phyloP scores from a whole-genome alignment of 306 rosid genomes.

The Luffa acutangula region DNA sequence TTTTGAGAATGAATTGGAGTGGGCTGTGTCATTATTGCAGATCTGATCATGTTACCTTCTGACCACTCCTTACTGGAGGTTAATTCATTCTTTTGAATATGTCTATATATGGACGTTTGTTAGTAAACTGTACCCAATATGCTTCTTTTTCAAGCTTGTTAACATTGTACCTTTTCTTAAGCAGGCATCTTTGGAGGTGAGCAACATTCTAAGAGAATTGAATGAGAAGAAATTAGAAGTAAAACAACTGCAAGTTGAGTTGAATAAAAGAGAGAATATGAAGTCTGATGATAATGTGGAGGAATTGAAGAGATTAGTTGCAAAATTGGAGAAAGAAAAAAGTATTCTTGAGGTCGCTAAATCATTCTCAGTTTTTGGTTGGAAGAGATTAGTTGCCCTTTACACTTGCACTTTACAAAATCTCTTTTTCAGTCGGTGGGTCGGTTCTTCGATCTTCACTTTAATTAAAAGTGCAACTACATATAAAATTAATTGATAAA shows the following conservation, averaged over 20 bases:
- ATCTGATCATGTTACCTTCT: background rate
- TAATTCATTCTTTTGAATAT: background rate
- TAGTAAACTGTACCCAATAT: background rate
- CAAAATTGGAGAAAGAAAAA: constrained; percentile 69
- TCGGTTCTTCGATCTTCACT: background rate
- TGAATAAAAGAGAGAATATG: constrained; percentile 35
- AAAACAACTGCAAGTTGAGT: constrained; percentile 48
- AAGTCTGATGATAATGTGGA: constrained; percentile 28
- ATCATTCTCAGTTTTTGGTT: background rate
- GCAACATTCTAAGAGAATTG: constrained; percentile 40
- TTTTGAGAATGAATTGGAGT: background rate
- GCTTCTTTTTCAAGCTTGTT: background rate
- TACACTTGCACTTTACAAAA: background rate
- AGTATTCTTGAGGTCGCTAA: constrained; percentile 54
- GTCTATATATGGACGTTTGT: background rate
- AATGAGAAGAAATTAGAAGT: constrained; percentile 55
- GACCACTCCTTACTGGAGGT: background rate
- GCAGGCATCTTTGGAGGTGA: constrained; percentile 47
- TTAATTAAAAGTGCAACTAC: too few relatives aligned
- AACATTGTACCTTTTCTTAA: constrained; percentile 17
- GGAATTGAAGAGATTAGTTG: constrained; percentile 39
- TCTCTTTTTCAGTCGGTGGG: background rate
- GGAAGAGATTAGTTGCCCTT: background rate
- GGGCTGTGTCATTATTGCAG: background rate
- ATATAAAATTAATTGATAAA: too few relatives aligned